phyloP scores from a whole-genome alignment of 1,284 basidiomycete species.

The Sphagnurus paluster region DNA sequence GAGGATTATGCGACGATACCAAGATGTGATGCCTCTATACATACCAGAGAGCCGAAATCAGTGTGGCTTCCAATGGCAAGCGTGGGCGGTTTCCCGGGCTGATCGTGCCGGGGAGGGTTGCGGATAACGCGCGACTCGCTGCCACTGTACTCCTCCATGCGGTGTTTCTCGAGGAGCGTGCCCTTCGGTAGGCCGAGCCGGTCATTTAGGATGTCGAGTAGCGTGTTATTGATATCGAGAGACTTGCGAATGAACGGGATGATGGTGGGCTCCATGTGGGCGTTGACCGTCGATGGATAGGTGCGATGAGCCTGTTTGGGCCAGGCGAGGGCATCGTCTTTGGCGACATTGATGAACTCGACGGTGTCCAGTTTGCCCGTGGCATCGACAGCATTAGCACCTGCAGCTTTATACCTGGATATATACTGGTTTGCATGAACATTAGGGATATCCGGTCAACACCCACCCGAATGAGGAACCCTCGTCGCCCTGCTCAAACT shows the following conservation, averaged over 20 bases:
- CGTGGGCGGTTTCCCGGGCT: constrained; percentile 28
- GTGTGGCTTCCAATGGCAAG: constrained; percentile 50
- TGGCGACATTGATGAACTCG: constrained; percentile 68
- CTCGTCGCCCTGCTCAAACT: constrained; percentile 64
- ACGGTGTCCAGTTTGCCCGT: constrained; percentile 55
- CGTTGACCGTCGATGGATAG: constrained; percentile 55
- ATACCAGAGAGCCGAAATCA: constrained; percentile 51
- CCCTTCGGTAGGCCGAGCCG: constrained; percentile 56
- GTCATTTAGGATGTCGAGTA: constrained; percentile 58
- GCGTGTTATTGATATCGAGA: constrained; percentile 50
- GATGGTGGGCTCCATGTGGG: constrained; percentile 49
- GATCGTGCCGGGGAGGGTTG: constrained; percentile 38
- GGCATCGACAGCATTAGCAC: constrained; percentile 63
- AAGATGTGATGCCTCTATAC: constrained; percentile 8
- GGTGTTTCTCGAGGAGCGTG: constrained; percentile 48
- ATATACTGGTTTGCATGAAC: too few relatives aligned
- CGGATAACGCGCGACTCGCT: constrained; percentile 62
- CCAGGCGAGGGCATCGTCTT: constrained; percentile 64
- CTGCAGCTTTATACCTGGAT: constrained; percentile 62
- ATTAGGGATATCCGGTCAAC: too few relatives aligned
- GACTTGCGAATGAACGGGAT: constrained; percentile 60
- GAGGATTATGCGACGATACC: constrained; percentile 8
- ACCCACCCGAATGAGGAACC: constrained; percentile 62
- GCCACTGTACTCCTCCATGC: constrained; percentile 47
- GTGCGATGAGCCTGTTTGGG: constrained; percentile 49